Base-by-base conservation (phyloP, 2,329 filamentous ascomycete species). In the Orbilia ellipsospora region DNA sequence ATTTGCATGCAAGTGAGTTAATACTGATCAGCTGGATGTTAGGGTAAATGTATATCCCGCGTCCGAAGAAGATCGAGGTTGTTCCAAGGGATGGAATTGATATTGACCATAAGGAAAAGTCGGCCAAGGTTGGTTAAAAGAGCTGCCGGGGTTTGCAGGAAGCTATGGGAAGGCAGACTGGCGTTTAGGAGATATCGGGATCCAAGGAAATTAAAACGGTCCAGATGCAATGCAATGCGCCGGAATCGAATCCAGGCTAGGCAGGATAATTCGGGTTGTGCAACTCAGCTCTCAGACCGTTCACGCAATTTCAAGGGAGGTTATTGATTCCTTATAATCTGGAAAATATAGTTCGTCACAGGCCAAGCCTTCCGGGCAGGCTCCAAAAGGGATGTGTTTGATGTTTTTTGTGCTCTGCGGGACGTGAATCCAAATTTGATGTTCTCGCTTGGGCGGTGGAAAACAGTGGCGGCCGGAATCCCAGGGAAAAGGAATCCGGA, bases 341-440 rank as follows among this genome's bases (percentile, higher is more conserved):
- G 45, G 48, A 57, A 42, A 36, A 15, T 64, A 56, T 54, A 20
- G 48, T n/a, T n/a, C 16, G 44, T 48, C 44, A 18, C 44, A 18
- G 16, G 13, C 3, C 63, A 31, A 51, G 50, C 20, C 36, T 73
- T 48, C 62, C 23, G 23, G 69, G 51, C 12, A 57, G 57, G 62
- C 63, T 60, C 61, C 57, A 36, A 44, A 67, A 57, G 57, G 50
- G 26, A 50, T 55, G 28, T 73, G 55, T 31, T 52, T 36, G 3
- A 7, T 7, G 31, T 36, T 36, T 36, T 36, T 36, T 36, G 31
- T 36, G 31, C 31, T 36, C 10, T 10, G 31, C 31, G 10, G 54
- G 51, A 45, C 12, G 51, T 13, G 31, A 50, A 50, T 57, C 45
- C 48, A 18, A 55, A 54, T 26, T 40, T 3, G 44, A 64, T 72